Percentiles rank a stretch among this genome's conserved stretches.
These are phyloP conservation scores for Torulaspora microellipsoides DNA, from an alignment of 805 yeast genomes.

Conservation along the genomic window DNA sequence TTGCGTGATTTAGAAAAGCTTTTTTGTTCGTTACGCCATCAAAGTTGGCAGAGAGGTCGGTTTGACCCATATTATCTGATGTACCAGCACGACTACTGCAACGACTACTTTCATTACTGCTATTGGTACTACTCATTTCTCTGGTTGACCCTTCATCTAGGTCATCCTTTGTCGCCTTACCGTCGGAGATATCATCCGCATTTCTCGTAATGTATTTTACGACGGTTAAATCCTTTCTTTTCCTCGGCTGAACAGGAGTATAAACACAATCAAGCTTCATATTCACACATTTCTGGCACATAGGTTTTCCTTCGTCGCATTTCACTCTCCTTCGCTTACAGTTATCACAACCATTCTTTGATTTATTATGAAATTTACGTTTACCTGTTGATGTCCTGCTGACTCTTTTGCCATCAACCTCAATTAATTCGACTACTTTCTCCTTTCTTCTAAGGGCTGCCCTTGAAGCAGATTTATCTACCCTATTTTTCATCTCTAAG, in stretches of 20 bases:
- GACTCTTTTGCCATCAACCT: conserved; percentile 39
- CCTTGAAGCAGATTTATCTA: conserved; percentile 7
- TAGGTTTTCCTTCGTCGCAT: conserved; percentile 84
- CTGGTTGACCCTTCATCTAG: conserved; percentile 3
- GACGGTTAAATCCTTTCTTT: conserved; percentile 17
- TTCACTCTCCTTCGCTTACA: conserved; percentile 88
- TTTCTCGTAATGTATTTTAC: conserved; percentile 18
- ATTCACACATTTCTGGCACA: conserved; percentile 72
- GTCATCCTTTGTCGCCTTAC: conserved; percentile 8
- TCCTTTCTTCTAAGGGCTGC: conserved; percentile 17
- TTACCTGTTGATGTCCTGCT: conserved; percentile 55
- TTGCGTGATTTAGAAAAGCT: conserved; percentile 2
- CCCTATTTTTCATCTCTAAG: conserved; percentile 2
- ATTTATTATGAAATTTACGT: conserved; percentile 83
- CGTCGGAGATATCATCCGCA: conserved; percentile 12
- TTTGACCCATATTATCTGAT: conserved; percentile 2
- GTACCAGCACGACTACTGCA: conserved; percentile 6
- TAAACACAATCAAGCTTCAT: conserved; percentile 78
- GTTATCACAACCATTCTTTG: conserved; percentile 82
- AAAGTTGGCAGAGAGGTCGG: conserved; percentile 1
- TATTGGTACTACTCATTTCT: conserved; percentile 7
- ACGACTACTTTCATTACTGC: conserved; percentile 9
- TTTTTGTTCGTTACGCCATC: conserved; percentile 1
- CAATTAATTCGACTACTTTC: conserved; percentile 33
- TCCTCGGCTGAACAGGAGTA: conserved; percentile 28